phyloP scores from a whole-genome alignment of 2,329 filamentous ascomycete species.

The Aureobasidium namibiae region DNA sequence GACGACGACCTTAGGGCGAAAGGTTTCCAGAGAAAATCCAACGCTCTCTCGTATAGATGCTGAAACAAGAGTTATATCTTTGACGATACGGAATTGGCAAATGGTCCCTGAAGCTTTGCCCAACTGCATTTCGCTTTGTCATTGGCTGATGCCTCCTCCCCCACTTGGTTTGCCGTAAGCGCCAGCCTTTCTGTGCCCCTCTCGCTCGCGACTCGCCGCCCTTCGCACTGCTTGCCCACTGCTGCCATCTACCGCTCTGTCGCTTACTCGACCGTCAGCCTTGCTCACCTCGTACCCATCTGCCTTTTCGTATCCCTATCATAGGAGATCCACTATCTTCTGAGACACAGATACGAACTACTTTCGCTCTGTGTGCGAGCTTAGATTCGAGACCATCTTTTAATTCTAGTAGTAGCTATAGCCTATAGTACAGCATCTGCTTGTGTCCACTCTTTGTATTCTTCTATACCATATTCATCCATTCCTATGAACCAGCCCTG shows the following conservation, averaged over 20 bases:
- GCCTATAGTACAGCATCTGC: neutral
- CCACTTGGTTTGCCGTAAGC: constrained; percentile 8
- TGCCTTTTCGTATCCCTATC: neutral
- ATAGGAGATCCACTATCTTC: neutral
- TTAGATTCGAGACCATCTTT: neutral
- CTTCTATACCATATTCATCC: neutral
- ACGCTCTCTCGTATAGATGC: neutral
- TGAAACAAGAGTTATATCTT: neutral
- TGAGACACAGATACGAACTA: neutral
- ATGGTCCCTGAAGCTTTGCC: neutral
- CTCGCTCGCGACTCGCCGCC: neutral
- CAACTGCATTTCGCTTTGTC: neutral
- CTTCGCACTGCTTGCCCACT: neutral
- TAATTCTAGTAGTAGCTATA: neutral
- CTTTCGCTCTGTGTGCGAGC: neutral
- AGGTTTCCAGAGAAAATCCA: neutral
- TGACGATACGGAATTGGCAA: neutral
- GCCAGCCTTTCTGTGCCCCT: constrained; percentile 2
- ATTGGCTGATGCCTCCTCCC: neutral
- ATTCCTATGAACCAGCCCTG: neutral
- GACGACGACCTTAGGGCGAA: neutral
- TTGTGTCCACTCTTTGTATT: neutral
- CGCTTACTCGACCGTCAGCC: neutral
- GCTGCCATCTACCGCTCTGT: neutral
- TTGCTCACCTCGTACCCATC: neutral